Evolutionary conservation across 2,329 filamentous ascomycete genomes (phyloP).

Genomic region (Eutypella sp.): DNA sequence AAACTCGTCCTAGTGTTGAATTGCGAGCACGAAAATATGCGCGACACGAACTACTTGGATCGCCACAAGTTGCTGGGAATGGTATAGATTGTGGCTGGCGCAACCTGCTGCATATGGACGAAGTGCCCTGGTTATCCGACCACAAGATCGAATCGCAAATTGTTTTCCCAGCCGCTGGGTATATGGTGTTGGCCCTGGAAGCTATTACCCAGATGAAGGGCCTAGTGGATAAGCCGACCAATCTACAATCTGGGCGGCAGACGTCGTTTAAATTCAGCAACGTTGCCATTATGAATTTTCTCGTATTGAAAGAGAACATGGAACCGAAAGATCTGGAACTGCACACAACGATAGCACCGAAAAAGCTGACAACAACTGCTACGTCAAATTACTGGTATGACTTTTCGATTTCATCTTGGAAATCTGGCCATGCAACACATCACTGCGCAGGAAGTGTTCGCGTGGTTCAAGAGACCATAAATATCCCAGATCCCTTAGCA

Average conservation of each 20-base stretch:
- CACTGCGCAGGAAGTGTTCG: conserved; percentile 8
- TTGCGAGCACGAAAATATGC: conserved; percentile 4
- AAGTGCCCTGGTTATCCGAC: conserved; percentile 15
- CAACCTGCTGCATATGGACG: conserved; percentile 9
- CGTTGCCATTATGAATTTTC: conserved; percentile 3
- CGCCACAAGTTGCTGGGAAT: conserved; percentile 3
- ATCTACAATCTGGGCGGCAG: no score
- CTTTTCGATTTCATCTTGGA: conserved; percentile 15
- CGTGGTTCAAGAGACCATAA: no score
- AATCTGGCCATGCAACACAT: conserved; percentile 1
- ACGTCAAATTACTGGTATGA: conserved; percentile 9
- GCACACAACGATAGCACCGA: conserved; percentile 9
- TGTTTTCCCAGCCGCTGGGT: conserved; percentile 15
- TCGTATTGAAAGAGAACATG: background rate
- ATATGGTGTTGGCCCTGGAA: conserved; percentile 15
- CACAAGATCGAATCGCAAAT: conserved; percentile 13
- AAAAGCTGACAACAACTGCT: conserved; percentile 7
- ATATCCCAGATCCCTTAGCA: no score
- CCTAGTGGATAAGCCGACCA: no score
- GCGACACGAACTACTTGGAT: conserved; percentile 14
- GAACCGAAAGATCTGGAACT: conserved; percentile 3
- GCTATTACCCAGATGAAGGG: conserved; percentile 11
- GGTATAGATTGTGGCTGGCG: conserved; percentile 13
- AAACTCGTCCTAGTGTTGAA: conserved; percentile 10
- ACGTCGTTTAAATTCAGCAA: conserved; percentile 7